These are phyloP conservation scores for Fusarium sp. DNA, from an alignment of 2,329 filamentous ascomycete genomes.

Conservation along the genomic window DNA sequence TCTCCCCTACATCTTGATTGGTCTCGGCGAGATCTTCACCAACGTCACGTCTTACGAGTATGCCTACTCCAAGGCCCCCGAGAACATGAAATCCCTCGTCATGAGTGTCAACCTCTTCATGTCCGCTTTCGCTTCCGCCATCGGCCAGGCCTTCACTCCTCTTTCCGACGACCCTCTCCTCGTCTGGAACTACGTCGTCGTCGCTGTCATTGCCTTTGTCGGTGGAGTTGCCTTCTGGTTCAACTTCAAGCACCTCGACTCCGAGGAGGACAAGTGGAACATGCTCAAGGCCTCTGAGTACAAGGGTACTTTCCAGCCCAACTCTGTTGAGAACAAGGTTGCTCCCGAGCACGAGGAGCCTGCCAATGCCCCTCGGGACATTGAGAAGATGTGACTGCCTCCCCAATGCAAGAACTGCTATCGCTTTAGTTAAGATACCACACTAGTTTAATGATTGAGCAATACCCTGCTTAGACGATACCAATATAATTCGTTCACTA, in stretches of 20 bases:
- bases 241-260: constrained; percentile 73
- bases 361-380: constrained; percentile 30
- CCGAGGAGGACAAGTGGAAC: constrained; percentile 77
- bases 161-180: constrained; percentile 74
- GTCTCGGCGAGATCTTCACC: constrained; percentile 66
- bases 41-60: constrained; percentile 76
- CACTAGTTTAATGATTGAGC: constrained; percentile 15
- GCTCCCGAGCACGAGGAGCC: constrained; percentile 32
- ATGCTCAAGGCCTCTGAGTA: constrained; percentile 64
- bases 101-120: constrained; percentile 77
- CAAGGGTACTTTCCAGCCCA: constrained; percentile 57
- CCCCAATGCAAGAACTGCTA: constrained; percentile 22
- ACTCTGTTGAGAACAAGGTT: constrained; percentile 49
- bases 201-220: constrained; percentile 71
- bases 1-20: constrained; percentile 64
- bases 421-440: constrained; percentile 36
- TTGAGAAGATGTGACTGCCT: constrained; percentile 36
- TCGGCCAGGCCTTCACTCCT: constrained; percentile 76
- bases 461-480: constrained; percentile 12
- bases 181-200: constrained; percentile 77
- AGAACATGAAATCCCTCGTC: constrained; percentile 85
- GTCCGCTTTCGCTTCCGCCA: constrained; percentile 75
- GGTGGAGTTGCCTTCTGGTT: constrained; percentile 77
- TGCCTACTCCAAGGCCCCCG: constrained; percentile 81
- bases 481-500: background rate